Base-by-base conservation (phyloP, 2,329 filamentous ascomycete species). In the Teratosphaeria pseudoeucalypti region DNA sequence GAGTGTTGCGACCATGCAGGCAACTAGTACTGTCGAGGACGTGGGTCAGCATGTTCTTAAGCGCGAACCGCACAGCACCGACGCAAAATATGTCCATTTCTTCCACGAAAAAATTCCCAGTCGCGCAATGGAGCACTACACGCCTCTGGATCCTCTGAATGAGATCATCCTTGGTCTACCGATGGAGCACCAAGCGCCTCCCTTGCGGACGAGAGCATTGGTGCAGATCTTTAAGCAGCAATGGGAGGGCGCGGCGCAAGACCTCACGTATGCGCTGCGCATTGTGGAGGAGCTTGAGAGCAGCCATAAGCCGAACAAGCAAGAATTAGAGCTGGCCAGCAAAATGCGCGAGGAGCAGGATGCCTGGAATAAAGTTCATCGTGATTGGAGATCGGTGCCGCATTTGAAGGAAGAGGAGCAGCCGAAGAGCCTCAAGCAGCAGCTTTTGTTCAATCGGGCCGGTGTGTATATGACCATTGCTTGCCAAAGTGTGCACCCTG, bases 81-180 rank as follows among this genome's bases (percentile, higher is more conserved):
- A 94, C 68, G 90, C 89, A 32, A 88, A 87, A 72, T 94, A 94
- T 70, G 90, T 94, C n/a, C 88, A 94, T 71, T 94, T 92, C 75
- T 95, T 95, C 73, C 89, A 92, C 74, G 89, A 95, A 74, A 94
- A 92, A 81, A 92, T 94, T 29, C 87, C 89, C 1, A 88, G 85
- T 49, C 78, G 87, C 52, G 85, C 87, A 70, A 77, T 94, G 71
- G 87, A 85, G 39, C 83, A 89, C 67, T 85, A 82, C 66, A 92
- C 88, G 9, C 86, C 83, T 62, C 73, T 92, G 59, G 76, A 82
- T 57, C 79, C 85, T 3, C 73, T 95, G 64, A 79, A 85, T 69
- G 82, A 88, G 43, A 83, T 92, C 59, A 85, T 92, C 61, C 75
- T 77, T 12, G 81, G 84, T 49, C 75, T 82, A 23, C 84, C 87